Percentiles rank a stretch among this genome's conserved stretches.
Conservation (phyloP, 257 asterid genomes). For the Salvia hispanica region DNA sequence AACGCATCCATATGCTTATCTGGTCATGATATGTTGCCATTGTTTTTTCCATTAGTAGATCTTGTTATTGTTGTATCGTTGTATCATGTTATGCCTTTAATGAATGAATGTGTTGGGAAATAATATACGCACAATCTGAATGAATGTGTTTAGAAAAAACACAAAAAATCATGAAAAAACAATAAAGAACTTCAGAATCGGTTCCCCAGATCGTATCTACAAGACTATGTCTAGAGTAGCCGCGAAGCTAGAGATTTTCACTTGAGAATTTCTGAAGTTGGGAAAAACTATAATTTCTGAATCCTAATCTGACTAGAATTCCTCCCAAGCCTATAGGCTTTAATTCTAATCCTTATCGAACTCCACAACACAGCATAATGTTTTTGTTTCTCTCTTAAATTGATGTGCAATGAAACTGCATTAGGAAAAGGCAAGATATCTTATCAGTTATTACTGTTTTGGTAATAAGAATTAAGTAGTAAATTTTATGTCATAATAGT, state of each 20-base stretch:
- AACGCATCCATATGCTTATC: conserved; percentile 14
- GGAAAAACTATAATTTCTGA: no score
- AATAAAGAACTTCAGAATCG: no score
- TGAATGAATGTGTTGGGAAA: neutral
- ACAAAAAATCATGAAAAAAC: no score
- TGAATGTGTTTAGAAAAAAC: no score
- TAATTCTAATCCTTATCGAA: no score
- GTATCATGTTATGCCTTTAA: conserved; percentile 1
- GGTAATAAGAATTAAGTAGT: neutral
- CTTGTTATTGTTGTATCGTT: conserved; percentile 6
- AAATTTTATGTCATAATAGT: neutral
- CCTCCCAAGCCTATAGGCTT: no score
- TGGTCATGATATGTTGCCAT: conserved; percentile 7
- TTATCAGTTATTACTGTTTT: conserved; percentile 14
- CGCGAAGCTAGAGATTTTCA: no score
- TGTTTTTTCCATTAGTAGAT: conserved; percentile 22
- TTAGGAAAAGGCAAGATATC: conserved; percentile 14
- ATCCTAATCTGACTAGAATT: no score
- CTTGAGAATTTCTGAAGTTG: no score
- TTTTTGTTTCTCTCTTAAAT: conserved; percentile 23
- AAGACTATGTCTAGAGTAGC: no score
- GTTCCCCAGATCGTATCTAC: no score
- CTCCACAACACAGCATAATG: neutral
- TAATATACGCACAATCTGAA: no score
- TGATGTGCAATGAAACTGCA: conserved; percentile 5